Evolutionary conservation across 371 early-diverging fungal genomes (phyloP), one percentile per base, ranked within the genome.

Genomic region (Mucor indicus): DNA sequence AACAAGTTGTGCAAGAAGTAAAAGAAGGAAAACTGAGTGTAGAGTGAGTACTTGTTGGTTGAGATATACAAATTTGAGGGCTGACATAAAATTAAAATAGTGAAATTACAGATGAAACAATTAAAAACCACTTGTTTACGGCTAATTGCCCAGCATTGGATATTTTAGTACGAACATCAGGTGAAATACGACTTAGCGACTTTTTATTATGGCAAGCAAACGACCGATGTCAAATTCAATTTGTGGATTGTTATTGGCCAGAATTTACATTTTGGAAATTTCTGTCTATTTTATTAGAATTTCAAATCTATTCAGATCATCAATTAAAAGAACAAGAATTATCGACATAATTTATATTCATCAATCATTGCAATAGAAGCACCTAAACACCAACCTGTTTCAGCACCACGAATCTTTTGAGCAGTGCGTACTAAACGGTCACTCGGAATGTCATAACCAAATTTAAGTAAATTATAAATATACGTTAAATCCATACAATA

Each of bases 161-260:
- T 62, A 77, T 99, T n/a, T 64, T 99, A 40, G 83, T 99, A 24
- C 82, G 99, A 45, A 99, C 99, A 2, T 92, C 95, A 8, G 98
- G 99, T 9, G 98, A 99, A 70, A 87, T 89, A 13, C 81, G 99
- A 16, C 75, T 99, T 33, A 94, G 95, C 55, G 99, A 99, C 69
- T 99, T 95, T 67, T 67, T 99, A 74, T 75, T 99, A 32, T 96
- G 96, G 92, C 98, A 98, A 79, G 65, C 79, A 33, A 68, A 82
- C 21, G 77, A 86, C 16, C 53, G 69, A 32, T 86, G 90, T 45
- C 84, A 88, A 17, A 78, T 97, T 19, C 87, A 91, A 43, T 96
- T 97, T 69, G 80, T 93, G 3, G 73, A 90, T 43, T 84, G 85
- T 11, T 81, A 80, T 36, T 98, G 98, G 98, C 98, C 98, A 8